Conservation (phyloP, 805 yeast genomes). For the Candida koratica region DNA sequence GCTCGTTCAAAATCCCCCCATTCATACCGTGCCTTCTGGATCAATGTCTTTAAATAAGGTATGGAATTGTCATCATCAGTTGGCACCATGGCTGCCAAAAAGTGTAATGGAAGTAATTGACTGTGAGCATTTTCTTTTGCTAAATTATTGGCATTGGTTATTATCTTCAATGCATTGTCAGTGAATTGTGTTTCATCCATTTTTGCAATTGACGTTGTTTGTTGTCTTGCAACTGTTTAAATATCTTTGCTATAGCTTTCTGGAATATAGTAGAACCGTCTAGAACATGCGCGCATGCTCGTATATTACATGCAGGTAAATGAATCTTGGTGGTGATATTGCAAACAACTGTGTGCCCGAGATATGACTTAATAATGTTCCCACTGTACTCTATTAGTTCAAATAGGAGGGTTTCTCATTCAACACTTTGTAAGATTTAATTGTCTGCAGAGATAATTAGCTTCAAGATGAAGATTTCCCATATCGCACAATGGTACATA, state of each 20-base stretch:
- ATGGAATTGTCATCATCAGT: conserved; percentile 46
- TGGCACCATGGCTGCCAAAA: conserved; percentile 86
- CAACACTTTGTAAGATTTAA: too few relatives aligned
- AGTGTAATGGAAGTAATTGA: conserved; percentile 81
- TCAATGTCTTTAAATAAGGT: conserved; percentile 68
- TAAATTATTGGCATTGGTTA: conserved; percentile 73
- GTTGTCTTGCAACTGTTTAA: too few relatives aligned
- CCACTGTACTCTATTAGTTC: too few relatives aligned
- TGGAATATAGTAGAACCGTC: conserved; percentile 14
- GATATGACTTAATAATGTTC: too few relatives aligned
- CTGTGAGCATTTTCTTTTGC: conserved; percentile 84
- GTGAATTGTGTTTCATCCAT: conserved; percentile 81
- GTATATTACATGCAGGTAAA: neutral
- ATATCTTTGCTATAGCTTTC: too few relatives aligned
- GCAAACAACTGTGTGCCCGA: too few relatives aligned
- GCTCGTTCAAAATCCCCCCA: conserved; percentile 75
- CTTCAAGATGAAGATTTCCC: too few relatives aligned
- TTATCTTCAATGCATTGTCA: conserved; percentile 82
- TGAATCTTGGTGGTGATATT: too few relatives aligned
- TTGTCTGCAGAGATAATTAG: too few relatives aligned
- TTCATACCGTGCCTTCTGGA: conserved; percentile 85
- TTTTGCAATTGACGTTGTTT: too few relatives aligned
- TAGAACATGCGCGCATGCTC: conserved; percentile 10
- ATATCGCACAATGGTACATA: too few relatives aligned
- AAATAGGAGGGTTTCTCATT: too few relatives aligned